Conservation (phyloP, 257 asterid genomes). For the Linderniella brevidens region DNA sequence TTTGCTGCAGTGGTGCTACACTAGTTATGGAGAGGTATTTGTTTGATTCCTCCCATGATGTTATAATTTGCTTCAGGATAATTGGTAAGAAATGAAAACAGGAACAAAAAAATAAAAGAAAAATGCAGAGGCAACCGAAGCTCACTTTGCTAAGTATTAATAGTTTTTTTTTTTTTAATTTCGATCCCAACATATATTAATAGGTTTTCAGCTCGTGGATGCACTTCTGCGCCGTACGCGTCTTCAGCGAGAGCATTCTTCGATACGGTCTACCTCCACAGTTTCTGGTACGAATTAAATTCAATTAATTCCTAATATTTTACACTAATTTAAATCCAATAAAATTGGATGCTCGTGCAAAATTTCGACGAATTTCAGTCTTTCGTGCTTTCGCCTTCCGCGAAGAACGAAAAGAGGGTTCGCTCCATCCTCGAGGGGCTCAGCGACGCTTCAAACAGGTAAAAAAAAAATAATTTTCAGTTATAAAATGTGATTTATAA, state of each 20-base stretch:
- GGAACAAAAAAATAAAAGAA: conserved; percentile 36
- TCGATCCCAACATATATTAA: no score
- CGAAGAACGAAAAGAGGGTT: conserved; percentile 84
- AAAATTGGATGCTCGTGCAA: conserved; percentile 1
- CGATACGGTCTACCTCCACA: conserved; percentile 81
- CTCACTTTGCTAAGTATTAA: conserved; percentile 1
- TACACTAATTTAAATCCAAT: not conserved
- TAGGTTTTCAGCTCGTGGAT: conserved; percentile 97
- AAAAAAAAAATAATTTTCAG: conserved; percentile 8
- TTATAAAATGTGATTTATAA: no score
- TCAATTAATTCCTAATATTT: no score
- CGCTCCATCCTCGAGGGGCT: conserved; percentile 70
- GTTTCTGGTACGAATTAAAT: conserved; percentile 29
- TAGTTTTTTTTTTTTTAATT: conserved; percentile 8
- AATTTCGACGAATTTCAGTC: conserved; percentile 32
- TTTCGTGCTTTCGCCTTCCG: conserved; percentile 63
- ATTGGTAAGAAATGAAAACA: conserved; percentile 24
- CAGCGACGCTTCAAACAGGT: conserved; percentile 69
- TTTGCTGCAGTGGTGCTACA: conserved; percentile 9
- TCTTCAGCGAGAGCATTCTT: conserved; percentile 75
- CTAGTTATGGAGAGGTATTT: conserved; percentile 8
- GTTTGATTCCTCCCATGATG: not conserved
- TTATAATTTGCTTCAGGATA: not conserved
- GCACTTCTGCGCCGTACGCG: conserved; percentile 88
- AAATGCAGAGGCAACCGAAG: not conserved